Percentiles rank a stretch among this genome's conserved stretches.
Evolutionary conservation across 306 rosid species (phyloP).

Genomic region (Glycine latifolia): DNA sequence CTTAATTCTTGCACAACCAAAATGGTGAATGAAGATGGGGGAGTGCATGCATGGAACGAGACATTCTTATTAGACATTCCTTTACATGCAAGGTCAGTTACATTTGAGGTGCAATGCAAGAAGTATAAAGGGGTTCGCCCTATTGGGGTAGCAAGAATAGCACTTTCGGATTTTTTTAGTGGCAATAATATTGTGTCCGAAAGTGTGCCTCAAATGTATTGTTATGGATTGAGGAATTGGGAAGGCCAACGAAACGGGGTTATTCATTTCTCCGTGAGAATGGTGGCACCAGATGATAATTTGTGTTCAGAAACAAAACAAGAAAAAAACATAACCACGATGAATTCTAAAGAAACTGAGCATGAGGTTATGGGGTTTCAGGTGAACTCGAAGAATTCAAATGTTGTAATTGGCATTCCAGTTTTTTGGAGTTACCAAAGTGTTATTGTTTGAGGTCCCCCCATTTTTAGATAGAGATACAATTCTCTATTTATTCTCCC

Average conservation of each 20-base stretch:
- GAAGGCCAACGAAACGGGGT: constrained; percentile 65
- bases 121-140: constrained; percentile 39
- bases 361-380: not conserved
- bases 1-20: constrained; percentile 42
- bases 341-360: not conserved
- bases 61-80: constrained; percentile 59
- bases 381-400: not conserved
- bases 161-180: constrained; percentile 57
- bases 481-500: not conserved
- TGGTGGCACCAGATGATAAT: not conserved
- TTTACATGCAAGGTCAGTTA: constrained; percentile 42
- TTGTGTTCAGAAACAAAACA: not conserved
- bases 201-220: constrained; percentile 49
- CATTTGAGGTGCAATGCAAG: constrained; percentile 58
- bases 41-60: constrained; percentile 58
- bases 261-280: constrained; percentile 58
- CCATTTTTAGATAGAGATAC: not conserved
- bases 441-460: not conserved
- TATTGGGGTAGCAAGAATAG: constrained; percentile 60
- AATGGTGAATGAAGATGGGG: constrained; percentile 43
- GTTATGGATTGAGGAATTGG: constrained; percentile 61
- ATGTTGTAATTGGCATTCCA: constrained; percentile 18
- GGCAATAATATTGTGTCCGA: constrained; percentile 35
- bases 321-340: not conserved
- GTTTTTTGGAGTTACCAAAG: constrained; percentile 34